Conservation (phyloP, 2,329 filamentous ascomycete species). For the Colletotrichum sidae region DNA sequence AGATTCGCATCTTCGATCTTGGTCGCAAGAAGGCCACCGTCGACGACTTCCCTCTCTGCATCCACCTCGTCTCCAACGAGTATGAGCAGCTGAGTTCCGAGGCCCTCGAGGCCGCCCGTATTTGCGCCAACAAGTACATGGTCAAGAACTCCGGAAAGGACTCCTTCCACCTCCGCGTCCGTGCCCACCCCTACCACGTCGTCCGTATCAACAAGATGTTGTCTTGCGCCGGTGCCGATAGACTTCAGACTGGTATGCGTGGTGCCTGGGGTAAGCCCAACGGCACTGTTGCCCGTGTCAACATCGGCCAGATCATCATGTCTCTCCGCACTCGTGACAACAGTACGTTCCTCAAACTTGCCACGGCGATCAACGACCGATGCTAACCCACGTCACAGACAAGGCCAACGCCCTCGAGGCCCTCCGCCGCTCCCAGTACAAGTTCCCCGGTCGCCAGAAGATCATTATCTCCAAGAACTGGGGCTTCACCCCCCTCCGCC, state of each 20-base stretch:
- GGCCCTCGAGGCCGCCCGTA: constrained; percentile 99
- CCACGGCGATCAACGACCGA: neutral
- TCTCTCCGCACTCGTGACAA: constrained; percentile 96
- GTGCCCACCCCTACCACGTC: constrained; percentile 99
- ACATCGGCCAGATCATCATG: constrained; percentile 99
- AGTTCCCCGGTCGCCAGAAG: constrained; percentile 99
- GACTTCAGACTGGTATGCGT: constrained; percentile 99
- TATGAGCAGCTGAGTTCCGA: constrained; percentile 99
- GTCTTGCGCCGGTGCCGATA: constrained; percentile 99
- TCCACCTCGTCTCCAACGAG: constrained; percentile 99
- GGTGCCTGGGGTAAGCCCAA: constrained; percentile 99
- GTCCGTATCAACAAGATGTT: constrained; percentile 99
- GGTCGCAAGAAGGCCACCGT: constrained; percentile 98
- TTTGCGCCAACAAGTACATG: constrained; percentile 99
- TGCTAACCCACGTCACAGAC: constrained; percentile 64
- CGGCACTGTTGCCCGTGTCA: constrained; percentile 98
- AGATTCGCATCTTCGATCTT: constrained; percentile 98
- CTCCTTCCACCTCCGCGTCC: constrained; percentile 79
- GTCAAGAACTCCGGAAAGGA: constrained; percentile 80
- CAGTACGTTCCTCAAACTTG: constrained; percentile 65
- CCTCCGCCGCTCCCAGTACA: constrained; percentile 99
- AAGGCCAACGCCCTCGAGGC: constrained; percentile 95
- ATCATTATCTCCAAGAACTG: constrained; percentile 99
- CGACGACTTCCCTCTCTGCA: constrained; percentile 99
- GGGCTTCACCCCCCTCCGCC: constrained; percentile 98